phyloP scores from a whole-genome alignment of 371 early-diverging fungal genomes.

The Lichtheimia corymbifera region DNA sequence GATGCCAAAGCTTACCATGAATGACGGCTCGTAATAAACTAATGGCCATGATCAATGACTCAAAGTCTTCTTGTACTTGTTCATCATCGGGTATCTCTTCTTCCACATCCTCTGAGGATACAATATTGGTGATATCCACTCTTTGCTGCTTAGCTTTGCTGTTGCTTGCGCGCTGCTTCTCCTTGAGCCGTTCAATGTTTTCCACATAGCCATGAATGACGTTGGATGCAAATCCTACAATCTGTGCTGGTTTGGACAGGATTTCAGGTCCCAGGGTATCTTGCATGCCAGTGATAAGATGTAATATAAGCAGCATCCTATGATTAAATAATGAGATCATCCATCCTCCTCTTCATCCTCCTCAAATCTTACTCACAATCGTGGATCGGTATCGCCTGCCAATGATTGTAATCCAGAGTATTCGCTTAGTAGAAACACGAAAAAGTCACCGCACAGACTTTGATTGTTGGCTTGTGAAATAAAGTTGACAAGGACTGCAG shows the following conservation, averaged over 20 bases:
- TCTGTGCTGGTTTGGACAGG: constrained; percentile 75
- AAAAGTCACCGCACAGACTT: constrained; percentile 71
- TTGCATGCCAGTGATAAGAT: constrained; percentile 67
- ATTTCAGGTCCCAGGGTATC: constrained; percentile 75
- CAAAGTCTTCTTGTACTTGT: constrained; percentile 47
- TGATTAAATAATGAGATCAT: background rate
- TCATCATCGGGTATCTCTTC: constrained; percentile 53
- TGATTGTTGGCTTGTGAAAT: constrained; percentile 51
- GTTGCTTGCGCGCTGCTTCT: constrained; percentile 3
- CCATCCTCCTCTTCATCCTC: background rate
- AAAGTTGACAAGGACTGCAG: constrained; percentile 63
- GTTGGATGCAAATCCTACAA: constrained; percentile 76
- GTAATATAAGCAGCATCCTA: constrained; percentile 57
- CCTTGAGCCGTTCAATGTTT: constrained; percentile 14
- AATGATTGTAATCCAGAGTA: constrained; percentile 58
- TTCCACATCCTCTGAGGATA: constrained; percentile 34
- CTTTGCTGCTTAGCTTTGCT: constrained; percentile 2
- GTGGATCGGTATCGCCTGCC: constrained; percentile 32
- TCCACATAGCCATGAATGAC: constrained; percentile 55
- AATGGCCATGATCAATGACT: constrained; percentile 42
- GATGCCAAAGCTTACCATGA: constrained; percentile 33
- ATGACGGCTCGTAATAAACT: constrained; percentile 48
- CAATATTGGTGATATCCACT: constrained; percentile 38
- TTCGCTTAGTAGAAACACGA: constrained; percentile 73
- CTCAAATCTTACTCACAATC: constrained; percentile 33